A percentile compares a stretch with the other conserved stretches of the same genome.
Evolutionary conservation across 2,329 filamentous ascomycete genomes (phyloP).

Genomic region (Harringtonia aguacate): DNA sequence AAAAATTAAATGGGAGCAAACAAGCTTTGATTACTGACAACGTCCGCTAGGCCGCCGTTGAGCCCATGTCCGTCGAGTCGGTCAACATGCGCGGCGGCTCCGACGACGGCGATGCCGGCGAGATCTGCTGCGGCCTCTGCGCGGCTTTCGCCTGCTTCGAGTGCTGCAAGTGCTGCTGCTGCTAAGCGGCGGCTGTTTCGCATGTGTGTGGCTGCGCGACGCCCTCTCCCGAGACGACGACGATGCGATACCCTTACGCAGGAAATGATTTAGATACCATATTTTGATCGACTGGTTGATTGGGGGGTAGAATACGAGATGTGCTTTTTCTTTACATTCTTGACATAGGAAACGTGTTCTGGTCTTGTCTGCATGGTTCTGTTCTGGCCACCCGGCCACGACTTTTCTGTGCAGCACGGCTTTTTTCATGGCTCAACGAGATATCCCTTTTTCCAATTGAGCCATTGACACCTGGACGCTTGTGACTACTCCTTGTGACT

Average conservation of each 20-base stretch:
- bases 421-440: no score
- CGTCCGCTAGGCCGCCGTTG: slow-evolving; percentile 9
- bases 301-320: no score
- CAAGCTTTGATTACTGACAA: background rate
- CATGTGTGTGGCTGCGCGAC: background rate
- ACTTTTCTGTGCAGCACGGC: no score
- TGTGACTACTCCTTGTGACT: background rate
- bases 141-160: slow-evolving; percentile 15
- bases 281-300: no score
- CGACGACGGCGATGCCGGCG: slow-evolving; percentile 10
- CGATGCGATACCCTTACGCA: background rate
- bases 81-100: slow-evolving; percentile 14
- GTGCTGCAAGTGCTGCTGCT: slow-evolving; percentile 14
- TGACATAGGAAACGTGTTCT: no score
- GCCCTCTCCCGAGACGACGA: background rate
- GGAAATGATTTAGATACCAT: background rate
- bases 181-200: background rate
- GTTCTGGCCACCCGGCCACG: no score
- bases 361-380: no score
- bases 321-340: no score
- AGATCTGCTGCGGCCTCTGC: slow-evolving; percentile 17
- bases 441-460: no score
- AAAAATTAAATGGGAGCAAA: background rate
- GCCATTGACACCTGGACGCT: no score
- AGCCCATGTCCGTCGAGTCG: slow-evolving; percentile 14